A percentile compares a stretch with the other conserved stretches of the same genome.
These are phyloP conservation scores for Lyophyllum atratum DNA, from an alignment of 768 basidiomycete genomes.

Conservation along the genomic window DNA sequence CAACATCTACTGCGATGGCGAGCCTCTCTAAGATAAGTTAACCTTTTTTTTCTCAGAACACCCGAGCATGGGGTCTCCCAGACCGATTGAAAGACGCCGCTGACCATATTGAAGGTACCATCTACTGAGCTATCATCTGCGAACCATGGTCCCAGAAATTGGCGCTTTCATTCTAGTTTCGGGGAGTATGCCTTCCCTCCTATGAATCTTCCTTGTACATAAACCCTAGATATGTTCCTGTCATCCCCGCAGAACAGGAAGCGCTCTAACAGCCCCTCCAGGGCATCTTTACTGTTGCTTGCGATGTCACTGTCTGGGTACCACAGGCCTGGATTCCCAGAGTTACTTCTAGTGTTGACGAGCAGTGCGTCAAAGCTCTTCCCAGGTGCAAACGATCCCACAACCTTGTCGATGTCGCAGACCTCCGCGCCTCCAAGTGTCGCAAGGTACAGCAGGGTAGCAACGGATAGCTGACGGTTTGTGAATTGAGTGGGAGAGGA, in stretches of 20 bases:
- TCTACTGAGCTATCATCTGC: not conserved
- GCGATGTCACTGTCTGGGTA: constrained; percentile 36
- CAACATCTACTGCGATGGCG: too few species aligned
- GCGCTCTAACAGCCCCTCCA: constrained; percentile 65
- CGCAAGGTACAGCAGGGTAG: constrained; percentile 85
- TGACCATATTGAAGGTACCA: not conserved
- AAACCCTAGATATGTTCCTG: constrained; percentile 79
- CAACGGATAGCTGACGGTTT: constrained; percentile 65
- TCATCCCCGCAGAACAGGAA: constrained; percentile 89
- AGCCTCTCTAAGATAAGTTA: too few species aligned
- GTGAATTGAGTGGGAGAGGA: constrained; percentile 36
- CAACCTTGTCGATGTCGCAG: constrained; percentile 63
- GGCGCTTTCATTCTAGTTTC: not conserved
- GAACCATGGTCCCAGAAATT: not conserved
- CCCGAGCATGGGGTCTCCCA: not conserved
- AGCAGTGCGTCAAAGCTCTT: constrained; percentile 92
- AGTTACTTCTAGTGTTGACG: constrained; percentile 55
- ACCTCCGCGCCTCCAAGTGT: constrained; percentile 90
- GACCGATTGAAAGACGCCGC: not conserved
- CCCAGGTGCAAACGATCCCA: constrained; percentile 78
- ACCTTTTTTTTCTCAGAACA: too few species aligned
- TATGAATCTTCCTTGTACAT: constrained; percentile 78
- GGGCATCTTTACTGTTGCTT: constrained; percentile 24
- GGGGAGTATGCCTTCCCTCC: constrained; percentile 57
- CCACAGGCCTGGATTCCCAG: constrained; percentile 63